A percentile compares a stretch with the other conserved stretches of the same genome.
Conservation (phyloP, 139 green algal species). For the Asterochloris sp. region DNA sequence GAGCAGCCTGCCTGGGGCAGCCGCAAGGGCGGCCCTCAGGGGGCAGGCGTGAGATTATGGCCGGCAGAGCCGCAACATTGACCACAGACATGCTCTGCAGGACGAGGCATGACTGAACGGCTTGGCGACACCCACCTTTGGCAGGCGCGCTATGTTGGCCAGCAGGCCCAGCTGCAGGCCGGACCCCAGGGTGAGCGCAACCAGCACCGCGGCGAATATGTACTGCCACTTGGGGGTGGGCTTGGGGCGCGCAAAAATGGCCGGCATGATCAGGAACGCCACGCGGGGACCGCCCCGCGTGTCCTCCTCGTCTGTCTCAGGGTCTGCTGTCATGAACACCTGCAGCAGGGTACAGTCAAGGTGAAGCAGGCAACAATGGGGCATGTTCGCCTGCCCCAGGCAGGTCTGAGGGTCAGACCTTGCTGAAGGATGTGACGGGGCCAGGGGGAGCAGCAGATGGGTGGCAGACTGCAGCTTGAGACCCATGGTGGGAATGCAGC, state of each 20-base stretch:
- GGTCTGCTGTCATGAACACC: conserved; percentile 80
- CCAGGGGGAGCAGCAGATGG: too few species aligned
- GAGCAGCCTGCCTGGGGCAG: too few species aligned
- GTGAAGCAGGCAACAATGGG: neutral
- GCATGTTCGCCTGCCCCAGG: neutral
- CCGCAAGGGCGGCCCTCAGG: too few species aligned
- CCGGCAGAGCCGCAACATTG: too few species aligned
- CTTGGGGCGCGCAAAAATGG: conserved; percentile 45
- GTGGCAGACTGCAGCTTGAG: too few species aligned
- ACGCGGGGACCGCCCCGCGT: conserved; percentile 17
- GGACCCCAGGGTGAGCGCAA: conserved; percentile 65
- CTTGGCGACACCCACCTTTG: conserved; percentile 37
- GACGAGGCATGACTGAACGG: too few species aligned
- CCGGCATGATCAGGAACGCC: conserved; percentile 61
- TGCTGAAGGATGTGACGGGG: too few species aligned
- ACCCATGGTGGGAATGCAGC: too few species aligned
- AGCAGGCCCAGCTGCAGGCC: conserved; percentile 71
- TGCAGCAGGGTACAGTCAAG: conserved; percentile 69
- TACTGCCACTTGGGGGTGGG: conserved; percentile 62
- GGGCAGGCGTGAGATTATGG: too few species aligned
- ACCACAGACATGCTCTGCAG: neutral
- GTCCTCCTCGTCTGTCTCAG: conserved; percentile 43
- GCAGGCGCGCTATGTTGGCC: conserved; percentile 73
- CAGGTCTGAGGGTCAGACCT: too few species aligned
- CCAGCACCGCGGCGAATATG: conserved; percentile 53